These are phyloP conservation scores for Alternaria sp. DNA, from an alignment of 2,329 filamentous ascomycete genomes.

Conservation along the genomic window DNA sequence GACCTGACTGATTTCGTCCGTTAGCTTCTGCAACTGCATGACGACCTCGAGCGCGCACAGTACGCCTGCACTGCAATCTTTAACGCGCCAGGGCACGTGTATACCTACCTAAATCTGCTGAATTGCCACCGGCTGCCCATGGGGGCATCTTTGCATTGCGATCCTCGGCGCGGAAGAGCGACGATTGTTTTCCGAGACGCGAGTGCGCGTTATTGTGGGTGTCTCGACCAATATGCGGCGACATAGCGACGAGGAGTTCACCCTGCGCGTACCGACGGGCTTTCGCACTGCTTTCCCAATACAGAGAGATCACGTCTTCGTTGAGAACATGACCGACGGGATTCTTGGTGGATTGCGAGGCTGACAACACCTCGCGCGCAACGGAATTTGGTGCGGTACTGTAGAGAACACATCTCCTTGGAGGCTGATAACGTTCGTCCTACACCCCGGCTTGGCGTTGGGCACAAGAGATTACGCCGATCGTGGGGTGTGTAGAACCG, in stretches of 20 bases:
- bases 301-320: background rate
- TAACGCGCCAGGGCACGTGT: background rate
- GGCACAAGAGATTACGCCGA: background rate
- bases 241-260: background rate
- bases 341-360: background rate
- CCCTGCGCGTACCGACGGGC: background rate
- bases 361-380: background rate
- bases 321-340: background rate
- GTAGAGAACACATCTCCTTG: background rate
- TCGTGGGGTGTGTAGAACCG: background rate
- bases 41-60: background rate
- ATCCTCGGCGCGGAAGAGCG: background rate
- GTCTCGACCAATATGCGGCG: background rate
- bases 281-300: background rate
- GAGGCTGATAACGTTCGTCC: background rate
- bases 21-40: background rate
- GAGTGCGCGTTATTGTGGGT: background rate
- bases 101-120: background rate
- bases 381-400: background rate
- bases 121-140: too few relatives aligned
- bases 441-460: background rate
- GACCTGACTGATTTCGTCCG: background rate
- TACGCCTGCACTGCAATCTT: background rate
- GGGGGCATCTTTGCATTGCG: background rate
- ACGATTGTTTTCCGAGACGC: background rate